Base-by-base conservation (phyloP, 176 grass and related monocot species). In the Otatea glauca region DNA sequence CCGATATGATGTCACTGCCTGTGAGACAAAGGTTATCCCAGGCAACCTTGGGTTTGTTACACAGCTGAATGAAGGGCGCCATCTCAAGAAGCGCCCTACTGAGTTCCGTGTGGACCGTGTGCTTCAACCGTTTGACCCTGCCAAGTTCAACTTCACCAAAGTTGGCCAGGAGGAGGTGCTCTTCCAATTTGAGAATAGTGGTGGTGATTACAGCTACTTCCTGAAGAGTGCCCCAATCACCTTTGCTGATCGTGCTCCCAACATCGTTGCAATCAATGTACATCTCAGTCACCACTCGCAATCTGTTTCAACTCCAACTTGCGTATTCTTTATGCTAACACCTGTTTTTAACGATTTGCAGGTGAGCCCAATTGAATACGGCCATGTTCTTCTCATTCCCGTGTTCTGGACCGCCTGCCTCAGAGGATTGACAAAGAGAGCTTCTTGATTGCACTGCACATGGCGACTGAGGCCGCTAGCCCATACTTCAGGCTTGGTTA, bases 61-160 rank as follows among this genome's bases (percentile, higher is more conserved):
- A 17, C 93, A 99, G 70, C 92, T 99, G 37, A 96, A 99, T n/a
- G 97, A 99, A 87, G 97, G 96, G 12, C 91, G 97, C 73, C 93
- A 99, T 84, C 90, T 96, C n/a, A 99, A 99, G 90, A 99, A 99
- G 77, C 88, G 97, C 65, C 89, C 97, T 73, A 94, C 97, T 37
- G 97, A 99, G 81, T 96, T 96, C 66, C 81, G 90, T 11, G 93
- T 99, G 17, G 97, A 99, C 79, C 86, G 84, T 42, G 90, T 94
- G 54, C 94, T 97, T 79, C 94, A 92, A 85, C 92, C 90, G 18
- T 94, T 94, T 84, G 90, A 94, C 65, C 74, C 84, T 77, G 80
- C 81, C n/a, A 97, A 97, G 62, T 97, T 97, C 27, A 97, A 94
- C 81, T 97, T 97, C 83, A 97, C 94, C 42, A 94, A 94, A 81